Base-by-base conservation (phyloP, 306 rosid species). In the Sicyos baderoa region DNA sequence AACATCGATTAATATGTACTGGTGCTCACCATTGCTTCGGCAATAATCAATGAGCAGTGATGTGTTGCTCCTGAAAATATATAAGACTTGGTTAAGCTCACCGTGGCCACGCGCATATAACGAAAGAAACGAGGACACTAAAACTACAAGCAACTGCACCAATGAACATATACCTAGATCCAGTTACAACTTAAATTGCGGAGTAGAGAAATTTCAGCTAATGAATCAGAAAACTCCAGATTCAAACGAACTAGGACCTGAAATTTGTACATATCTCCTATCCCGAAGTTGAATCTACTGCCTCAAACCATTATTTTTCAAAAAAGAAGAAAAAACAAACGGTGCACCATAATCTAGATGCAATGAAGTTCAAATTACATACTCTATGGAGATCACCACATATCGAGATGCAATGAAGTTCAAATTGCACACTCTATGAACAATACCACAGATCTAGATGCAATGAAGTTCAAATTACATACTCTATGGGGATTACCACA, bases 21-120 rank as follows among this genome's bases (percentile, higher is more conserved):
- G 77, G 70, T 72, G 91, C 37, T 81, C 70, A 2, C 83, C 94
- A 69, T 81, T 77, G 50, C 77, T 77, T 76, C 22, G 79, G 78
- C 88, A 81, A 76, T 85, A 86, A 70, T 93, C 97, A 79, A 93
- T 88, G 53, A 90, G 74, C 37, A 90, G 84, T 15, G 97, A 93
- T 25, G 96, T 88, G 62, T 88, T 93, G 72, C 97, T 84, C 81
- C 97, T 87, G 85, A 14, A 76, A 74, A 60, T 22, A 64, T 54
- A 72, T 15, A 70, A 71, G 19, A 53, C 12, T 55, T 9, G 49
- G 70, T 45, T 19, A 60, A 48, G 54, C 50, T 35, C 29, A 29
- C 45, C 49, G 56, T 49, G 35, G 18, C 22, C 49, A 47, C 70
- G 32, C 48, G 13, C 1, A 6, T 25, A 18, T 59, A 68, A 50